Percentiles rank a stretch among this genome's conserved stretches.
These are phyloP conservation scores for Sinapis alba DNA, from an alignment of 441 rosid species.

Conservation along the genomic window DNA sequence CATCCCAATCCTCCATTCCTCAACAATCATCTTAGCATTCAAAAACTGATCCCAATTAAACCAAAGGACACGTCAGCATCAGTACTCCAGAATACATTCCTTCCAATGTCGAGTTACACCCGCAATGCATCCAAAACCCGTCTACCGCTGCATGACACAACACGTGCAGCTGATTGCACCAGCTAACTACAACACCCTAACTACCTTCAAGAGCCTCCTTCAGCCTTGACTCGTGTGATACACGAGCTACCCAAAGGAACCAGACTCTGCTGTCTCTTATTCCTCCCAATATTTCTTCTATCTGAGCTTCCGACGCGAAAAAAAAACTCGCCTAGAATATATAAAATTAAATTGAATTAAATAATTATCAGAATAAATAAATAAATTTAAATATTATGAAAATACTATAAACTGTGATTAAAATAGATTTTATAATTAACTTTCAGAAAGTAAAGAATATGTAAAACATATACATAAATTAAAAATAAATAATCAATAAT, in stretches of 20 bases:
- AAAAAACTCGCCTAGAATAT: too few relatives aligned
- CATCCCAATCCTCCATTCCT: constrained; percentile 61
- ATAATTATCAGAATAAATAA: too few relatives aligned
- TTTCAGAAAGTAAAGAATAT: too few relatives aligned
- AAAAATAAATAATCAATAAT: too few relatives aligned
- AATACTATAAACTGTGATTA: too few relatives aligned
- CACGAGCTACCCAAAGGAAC: constrained; percentile 56
- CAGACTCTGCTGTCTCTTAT: constrained; percentile 40
- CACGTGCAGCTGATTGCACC: constrained; percentile 64
- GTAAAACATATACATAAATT: too few relatives aligned
- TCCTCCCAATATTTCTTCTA: too few relatives aligned
- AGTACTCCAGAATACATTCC: constrained; percentile 52
- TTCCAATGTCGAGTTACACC: constrained; percentile 60
- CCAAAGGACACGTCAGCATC: constrained; percentile 42
- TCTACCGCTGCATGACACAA: constrained; percentile 48
- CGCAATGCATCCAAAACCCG: constrained; percentile 70
- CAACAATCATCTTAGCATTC: constrained; percentile 46
- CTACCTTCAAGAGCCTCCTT: constrained; percentile 29
- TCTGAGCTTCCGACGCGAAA: too few relatives aligned
- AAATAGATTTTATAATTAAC: too few relatives aligned
- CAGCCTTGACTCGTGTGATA: constrained; percentile 18
- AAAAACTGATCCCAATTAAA: constrained; percentile 48
- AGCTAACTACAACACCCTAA: constrained; percentile 47
- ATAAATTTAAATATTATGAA: too few relatives aligned
- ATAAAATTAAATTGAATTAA: too few relatives aligned